Base-by-base conservation (phyloP, 257 asterid genomes). In the Capsicum pubescens region DNA sequence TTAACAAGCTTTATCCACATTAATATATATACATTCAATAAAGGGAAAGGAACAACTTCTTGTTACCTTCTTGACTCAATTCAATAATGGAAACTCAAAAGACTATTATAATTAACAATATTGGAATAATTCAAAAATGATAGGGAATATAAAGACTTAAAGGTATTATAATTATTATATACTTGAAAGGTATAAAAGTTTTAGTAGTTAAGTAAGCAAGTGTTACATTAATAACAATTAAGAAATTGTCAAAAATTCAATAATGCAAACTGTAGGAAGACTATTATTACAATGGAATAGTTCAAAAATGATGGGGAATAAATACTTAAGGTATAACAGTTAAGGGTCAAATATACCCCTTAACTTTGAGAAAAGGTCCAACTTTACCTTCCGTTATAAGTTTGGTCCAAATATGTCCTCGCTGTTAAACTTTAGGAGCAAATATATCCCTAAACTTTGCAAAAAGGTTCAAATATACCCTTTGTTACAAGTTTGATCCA, bases 51-150 rank as follows among this genome's bases (percentile, higher is more conserved):
- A 70, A 44, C 79, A 70, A 70, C 35, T 70, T 70, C 2, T 70
- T 44, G 14, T 15, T 36, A 36, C 42, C 3, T 36, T 42, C 36
- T 70, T 70, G 57, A 44, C 57, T 11, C 56, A 71, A 71, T 71
- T 44, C 57, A 70, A 44, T 70, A 70, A 70, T 44, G 57, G 57
- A 71, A n/a, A 71, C 56, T 71, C 57, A 48, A 17, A 44, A 44
- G 58, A 19, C 44, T 39, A 39, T 39, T 39, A 39, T 39, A 39
- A 39, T 4, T 71, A n/a, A 44, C 57, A 71, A 44, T 39, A 39
- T 39, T 44, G 36, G 57, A 9, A 71, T 71, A 44, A 17, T 71
- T 17, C 6, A 71, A 71, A 71, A 42, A 71, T 17, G 36, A 44
- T 46, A 10, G 79, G 79, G 57, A 44, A 64, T 26, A 64, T 44